phyloP scores from a whole-genome alignment of 768 basidiomycete genomes.

The Kondoa malvinella region DNA sequence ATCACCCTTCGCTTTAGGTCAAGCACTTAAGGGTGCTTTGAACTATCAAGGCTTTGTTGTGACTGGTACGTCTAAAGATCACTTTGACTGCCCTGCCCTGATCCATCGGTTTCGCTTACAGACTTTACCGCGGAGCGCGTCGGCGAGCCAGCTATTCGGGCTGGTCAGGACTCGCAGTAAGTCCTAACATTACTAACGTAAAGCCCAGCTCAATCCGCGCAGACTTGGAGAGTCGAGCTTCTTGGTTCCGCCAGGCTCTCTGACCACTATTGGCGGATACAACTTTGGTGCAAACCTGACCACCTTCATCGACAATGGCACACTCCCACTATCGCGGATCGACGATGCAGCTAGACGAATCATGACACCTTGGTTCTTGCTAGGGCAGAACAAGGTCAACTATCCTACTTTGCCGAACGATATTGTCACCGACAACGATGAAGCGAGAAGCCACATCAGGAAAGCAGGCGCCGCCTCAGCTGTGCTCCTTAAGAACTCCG shows the following conservation, averaged over 20 bases:
- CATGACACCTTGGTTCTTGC: slow-evolving; percentile 38
- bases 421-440: slow-evolving; percentile 2
- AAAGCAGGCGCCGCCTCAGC: slow-evolving; percentile 22
- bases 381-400: slow-evolving; percentile 39
- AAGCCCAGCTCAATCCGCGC: neutral
- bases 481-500: slow-evolving; percentile 29
- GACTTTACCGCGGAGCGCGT: neutral
- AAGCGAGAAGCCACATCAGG: slow-evolving; percentile 35
- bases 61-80: no score
- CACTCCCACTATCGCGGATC: slow-evolving; percentile 46
- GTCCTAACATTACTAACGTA: neutral
- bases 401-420: slow-evolving; percentile 50
- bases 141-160: neutral
- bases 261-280: neutral
- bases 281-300: slow-evolving; percentile 52
- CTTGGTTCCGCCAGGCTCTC: neutral
- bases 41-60: neutral
- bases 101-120: no score
- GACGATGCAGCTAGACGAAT: slow-evolving; percentile 32
- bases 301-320: slow-evolving; percentile 50
- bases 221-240: neutral
- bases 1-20: neutral
- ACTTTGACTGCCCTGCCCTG: no score
- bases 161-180: neutral
- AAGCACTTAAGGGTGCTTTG: neutral